A percentile compares a stretch with the other conserved stretches of the same genome.
These are phyloP conservation scores for Nigrograna mackinnonii DNA, from an alignment of 2,329 filamentous ascomycete genomes.

Conservation along the genomic window DNA sequence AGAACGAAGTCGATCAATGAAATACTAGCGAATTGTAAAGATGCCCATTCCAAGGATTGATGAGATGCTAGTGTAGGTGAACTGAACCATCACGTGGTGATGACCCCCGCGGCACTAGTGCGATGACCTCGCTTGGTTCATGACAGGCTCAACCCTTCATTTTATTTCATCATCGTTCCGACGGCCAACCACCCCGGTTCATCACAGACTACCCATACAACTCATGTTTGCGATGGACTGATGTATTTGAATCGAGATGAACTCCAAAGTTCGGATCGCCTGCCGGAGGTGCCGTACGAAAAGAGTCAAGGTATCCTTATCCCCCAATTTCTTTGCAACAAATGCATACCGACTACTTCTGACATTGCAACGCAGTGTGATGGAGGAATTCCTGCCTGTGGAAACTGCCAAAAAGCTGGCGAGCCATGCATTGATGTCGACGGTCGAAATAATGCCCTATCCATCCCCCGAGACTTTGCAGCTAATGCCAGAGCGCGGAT, in stretches of 20 bases:
- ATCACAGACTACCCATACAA: neutral
- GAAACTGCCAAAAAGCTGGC: conserved; percentile 41
- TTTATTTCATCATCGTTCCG: no score
- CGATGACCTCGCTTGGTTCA: no score
- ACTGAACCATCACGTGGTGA: no score
- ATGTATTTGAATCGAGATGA: conserved; percentile 3
- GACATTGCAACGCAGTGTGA: conserved; percentile 29
- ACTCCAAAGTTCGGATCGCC: conserved; percentile 41
- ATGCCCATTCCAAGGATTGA: no score
- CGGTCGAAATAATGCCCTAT: conserved; percentile 36
- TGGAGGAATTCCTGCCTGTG: conserved; percentile 42
- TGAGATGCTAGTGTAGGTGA: no score
- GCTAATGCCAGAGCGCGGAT: conserved; percentile 32
- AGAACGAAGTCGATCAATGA: no score
- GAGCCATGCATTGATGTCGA: conserved; percentile 44
- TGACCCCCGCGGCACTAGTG: no score
- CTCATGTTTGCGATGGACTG: neutral
- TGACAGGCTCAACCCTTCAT: no score
- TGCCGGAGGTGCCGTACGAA: conserved; percentile 42
- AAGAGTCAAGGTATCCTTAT: conserved; percentile 37
- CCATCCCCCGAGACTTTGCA: conserved; percentile 38
- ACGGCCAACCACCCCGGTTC: no score
- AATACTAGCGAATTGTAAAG: no score
- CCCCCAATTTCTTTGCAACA: conserved; percentile 11
- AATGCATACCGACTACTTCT: neutral